Base-by-base conservation (phyloP, 2,329 filamentous ascomycete species). In the Pestalotiopsis fici region DNA sequence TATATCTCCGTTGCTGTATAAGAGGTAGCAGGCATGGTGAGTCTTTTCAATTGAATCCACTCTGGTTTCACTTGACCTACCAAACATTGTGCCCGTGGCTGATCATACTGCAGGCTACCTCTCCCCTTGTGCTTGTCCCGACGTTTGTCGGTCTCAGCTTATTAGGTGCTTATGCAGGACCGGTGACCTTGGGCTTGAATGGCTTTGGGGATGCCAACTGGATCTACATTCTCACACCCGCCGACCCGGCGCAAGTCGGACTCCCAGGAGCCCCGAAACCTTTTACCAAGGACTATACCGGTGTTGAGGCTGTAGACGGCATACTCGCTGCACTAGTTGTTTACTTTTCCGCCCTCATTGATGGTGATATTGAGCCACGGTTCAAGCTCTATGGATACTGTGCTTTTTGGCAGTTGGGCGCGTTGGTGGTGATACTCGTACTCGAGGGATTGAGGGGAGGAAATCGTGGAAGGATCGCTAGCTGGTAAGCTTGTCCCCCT, bases 381-480 rank as follows among this genome's bases (percentile, higher is more conserved):
- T 61, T 65, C 31, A 68, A 62, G 31, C 59, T 74, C 9, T 74
- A 73, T 70, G 74, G 72, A 65, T 59, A 71, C 31, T 77, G 75
- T 73, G 71, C 61, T 12, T 71, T 76, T 71, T 72, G 71, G 6
- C 76, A 78, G 68, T 75, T 75, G 65, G 71, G 66, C 31, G 74
- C 73, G 35, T 69, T 35, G 35, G 76, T 75, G 74, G 71, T 73
- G 4, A 47, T 75, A 2, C 65, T 78, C 18, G 61, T 76, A 31
- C 75, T 78, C 66, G 76, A 78, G 69, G 68, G 69, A 3, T 70
- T 72, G 65, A 71, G 75, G 57, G 66, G 59, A 43, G 75, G 74
- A 35, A 77, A 75, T 67, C 72, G 73, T 28, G 74, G 74, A 5
- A 66, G 71, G 1, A 27, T 70, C 23, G 73, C 75, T 43, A 71